Evolutionary conservation across 148 eudicot species (phyloP).

Genomic region (Chenopodium album): DNA sequence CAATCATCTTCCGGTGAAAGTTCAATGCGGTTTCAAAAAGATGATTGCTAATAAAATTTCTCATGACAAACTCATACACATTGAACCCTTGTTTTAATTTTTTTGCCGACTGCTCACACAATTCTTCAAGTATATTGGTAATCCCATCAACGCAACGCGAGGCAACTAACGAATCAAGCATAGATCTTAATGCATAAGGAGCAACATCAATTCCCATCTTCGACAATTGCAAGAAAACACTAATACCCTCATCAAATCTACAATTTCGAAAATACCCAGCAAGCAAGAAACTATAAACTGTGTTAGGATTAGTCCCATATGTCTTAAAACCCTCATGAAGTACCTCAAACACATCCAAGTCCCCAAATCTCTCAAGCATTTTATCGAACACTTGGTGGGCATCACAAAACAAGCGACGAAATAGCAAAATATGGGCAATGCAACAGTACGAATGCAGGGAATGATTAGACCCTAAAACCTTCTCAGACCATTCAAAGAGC

Average conservation of each 20-base stretch:
- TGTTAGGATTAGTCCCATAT: slow-evolving; percentile 47
- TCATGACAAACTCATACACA: slow-evolving; percentile 46
- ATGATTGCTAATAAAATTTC: slow-evolving; percentile 38
- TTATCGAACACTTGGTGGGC: slow-evolving; percentile 52
- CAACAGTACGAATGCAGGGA: slow-evolving; percentile 28
- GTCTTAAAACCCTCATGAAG: slow-evolving; percentile 37
- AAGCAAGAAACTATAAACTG: slow-evolving; percentile 53
- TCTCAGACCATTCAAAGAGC: slow-evolving; percentile 53
- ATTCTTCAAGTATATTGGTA: slow-evolving; percentile 32
- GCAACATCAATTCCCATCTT: slow-evolving; percentile 44
- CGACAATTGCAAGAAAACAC: slow-evolving; percentile 39
- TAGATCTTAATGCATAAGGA: slow-evolving; percentile 38
- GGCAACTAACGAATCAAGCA: slow-evolving; percentile 45
- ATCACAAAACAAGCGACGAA: slow-evolving; percentile 42
- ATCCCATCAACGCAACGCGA: slow-evolving; percentile 31
- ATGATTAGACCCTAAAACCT: slow-evolving; percentile 39
- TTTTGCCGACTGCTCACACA: slow-evolving; percentile 22
- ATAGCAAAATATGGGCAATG: slow-evolving; percentile 37
- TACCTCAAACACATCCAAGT: slow-evolving; percentile 33
- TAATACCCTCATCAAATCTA: slow-evolving; percentile 46
- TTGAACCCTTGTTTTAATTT: slow-evolving; percentile 32
- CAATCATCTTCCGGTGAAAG: slow-evolving; percentile 48
- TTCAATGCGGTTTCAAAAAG: slow-evolving; percentile 43
- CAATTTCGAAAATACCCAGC: slow-evolving; percentile 50
- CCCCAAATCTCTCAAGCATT: slow-evolving; percentile 37